A percentile compares a stretch with the other conserved stretches of the same genome.
These are phyloP conservation scores for Cladosporium sp. DNA, from an alignment of 2,329 filamentous ascomycete genomes.

Conservation along the genomic window DNA sequence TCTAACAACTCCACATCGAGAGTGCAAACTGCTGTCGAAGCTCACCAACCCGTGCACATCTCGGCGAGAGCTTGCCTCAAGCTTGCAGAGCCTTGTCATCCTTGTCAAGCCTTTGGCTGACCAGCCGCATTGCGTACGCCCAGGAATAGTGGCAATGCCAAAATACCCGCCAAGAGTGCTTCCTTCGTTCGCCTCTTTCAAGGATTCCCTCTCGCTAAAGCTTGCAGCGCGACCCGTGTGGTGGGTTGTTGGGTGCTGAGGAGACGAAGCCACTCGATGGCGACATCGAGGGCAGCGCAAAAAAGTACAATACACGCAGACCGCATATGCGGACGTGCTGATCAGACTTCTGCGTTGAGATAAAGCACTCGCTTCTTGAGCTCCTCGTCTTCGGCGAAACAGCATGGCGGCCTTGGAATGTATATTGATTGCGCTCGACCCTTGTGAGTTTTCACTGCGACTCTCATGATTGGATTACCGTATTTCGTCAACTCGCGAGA, in stretches of 20 bases:
- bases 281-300: background rate
- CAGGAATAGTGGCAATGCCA: constrained; percentile 4
- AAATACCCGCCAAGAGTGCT: constrained; percentile 3
- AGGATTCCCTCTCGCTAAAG: background rate
- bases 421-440: background rate
- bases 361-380: background rate
- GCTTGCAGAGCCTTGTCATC: constrained; percentile 12
- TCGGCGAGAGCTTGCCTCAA: constrained; percentile 16
- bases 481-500: background rate
- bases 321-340: background rate
- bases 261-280: background rate
- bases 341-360: background rate
- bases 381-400: background rate
- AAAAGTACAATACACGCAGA: background rate
- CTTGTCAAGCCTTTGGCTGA: constrained; percentile 13
- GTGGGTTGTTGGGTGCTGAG: background rate
- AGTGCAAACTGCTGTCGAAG: background rate
- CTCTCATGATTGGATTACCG: background rate
- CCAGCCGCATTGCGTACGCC: constrained; percentile 10
- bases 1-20: background rate
- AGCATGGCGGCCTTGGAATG: background rate
- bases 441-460: background rate
- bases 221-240: background rate
- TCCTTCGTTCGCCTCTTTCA: background rate
- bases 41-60: background rate